phyloP scores from a whole-genome alignment of 257 asterid genomes.

The Fraxinus excelsior region DNA sequence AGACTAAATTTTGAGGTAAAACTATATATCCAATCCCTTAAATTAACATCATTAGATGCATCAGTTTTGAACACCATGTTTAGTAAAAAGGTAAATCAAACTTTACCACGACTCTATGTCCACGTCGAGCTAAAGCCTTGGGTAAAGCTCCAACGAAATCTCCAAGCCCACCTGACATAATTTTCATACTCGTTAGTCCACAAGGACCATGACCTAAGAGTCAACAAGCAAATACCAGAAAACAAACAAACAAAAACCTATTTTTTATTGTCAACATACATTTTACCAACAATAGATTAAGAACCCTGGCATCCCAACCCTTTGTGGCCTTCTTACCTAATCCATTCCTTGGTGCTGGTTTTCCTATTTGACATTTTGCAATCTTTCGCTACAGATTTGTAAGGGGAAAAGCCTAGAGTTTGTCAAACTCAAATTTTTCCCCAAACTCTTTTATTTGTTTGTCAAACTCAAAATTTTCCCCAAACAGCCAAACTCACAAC shows the following conservation, averaged over 20 bases:
- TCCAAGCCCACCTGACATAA: conserved; percentile 88
- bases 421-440: too few relatives aligned
- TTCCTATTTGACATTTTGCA: background rate
- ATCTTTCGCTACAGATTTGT: background rate
- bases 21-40: background rate
- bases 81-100: conserved; percentile 12
- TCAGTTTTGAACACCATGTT: background rate
- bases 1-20: background rate
- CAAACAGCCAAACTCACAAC: too few relatives aligned
- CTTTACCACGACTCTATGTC: conserved; percentile 97
- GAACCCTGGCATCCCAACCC: background rate
- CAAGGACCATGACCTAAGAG: conserved; percentile 5
- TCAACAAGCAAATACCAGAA: background rate
- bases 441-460: too few relatives aligned
- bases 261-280: background rate
- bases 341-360: background rate
- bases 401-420: background rate
- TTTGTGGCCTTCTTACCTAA: background rate
- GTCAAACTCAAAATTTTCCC: too few relatives aligned
- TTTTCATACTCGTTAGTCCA: conserved; percentile 8
- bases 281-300: background rate
- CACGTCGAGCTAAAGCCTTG: conserved; percentile 97
- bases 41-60: conserved; percentile 11
- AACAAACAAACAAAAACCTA: background rate
- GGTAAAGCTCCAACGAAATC: conserved; percentile 99